Base-by-base conservation (phyloP, 2,329 filamentous ascomycete genomes). In the Paecilomyces variotii region DNA sequence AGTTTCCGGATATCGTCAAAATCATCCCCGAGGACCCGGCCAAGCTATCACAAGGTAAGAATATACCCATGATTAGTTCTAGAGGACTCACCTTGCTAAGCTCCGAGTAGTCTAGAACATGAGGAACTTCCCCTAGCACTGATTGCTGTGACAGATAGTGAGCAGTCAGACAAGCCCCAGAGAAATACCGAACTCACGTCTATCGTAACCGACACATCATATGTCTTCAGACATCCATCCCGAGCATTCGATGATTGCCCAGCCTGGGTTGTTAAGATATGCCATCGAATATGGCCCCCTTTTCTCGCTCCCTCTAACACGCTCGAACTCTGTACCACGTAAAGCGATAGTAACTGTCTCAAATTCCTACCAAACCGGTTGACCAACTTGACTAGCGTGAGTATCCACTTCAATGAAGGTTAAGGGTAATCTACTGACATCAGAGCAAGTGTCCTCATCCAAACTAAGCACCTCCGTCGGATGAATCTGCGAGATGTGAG, bases 1-100 rank as follows among this genome's bases (percentile, higher is more conserved):
- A 60, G 51, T 57, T 60, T 60, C 58, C 58, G 55, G 55, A 60
- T 57, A 55, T 60, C 58, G 54, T 60, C 55, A 55, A 60, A 57
- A 57, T 60, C 58, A 57, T 57, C 55, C 54, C 58, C 55, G 55
- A 60, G 34, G 55, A 7, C 58, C 9, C 57, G 55, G 34, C 39
- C 55, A 57, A 60, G 57, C 58, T 60, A 35, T 55, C 55, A 28
- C 54, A 53, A 57, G 54, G 55, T 60, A 34, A 60, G 58, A 45
- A 57, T 57, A 50, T 26, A 57, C 34, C 54, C 28, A 51, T 52
- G 30, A 35, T 54, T 54, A 50, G 2, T 32, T 32, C 28, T 9
- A 32, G 9, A 4, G 4, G 28, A 32, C 28, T 32, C 4, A 32
- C 28, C 28, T 32, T 32, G 28, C 28, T 4, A 32, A 32, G 28